Evolutionary conservation across 2,329 filamentous ascomycete species (phyloP).

Genomic region (Sarocladium kiliense): DNA sequence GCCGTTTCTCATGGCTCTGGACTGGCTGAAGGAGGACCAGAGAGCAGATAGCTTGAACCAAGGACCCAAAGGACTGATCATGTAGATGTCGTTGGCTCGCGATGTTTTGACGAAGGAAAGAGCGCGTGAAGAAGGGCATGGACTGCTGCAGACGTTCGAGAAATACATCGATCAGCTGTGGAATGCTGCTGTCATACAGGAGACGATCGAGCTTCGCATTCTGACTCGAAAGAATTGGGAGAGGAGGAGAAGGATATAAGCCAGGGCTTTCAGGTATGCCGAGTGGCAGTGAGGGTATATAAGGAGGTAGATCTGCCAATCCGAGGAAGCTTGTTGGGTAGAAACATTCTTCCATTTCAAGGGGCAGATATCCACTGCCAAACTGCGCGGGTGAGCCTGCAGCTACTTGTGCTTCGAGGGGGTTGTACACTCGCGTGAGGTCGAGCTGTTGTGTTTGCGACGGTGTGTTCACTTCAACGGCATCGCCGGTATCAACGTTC

Average conservation of each 20-base stretch:
- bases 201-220: background rate
- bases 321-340: background rate
- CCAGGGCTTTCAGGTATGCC: background rate
- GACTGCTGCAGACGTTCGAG: background rate
- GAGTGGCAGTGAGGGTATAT: background rate
- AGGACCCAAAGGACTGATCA: background rate
- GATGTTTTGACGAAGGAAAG: background rate
- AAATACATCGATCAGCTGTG: background rate
- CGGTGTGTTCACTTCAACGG: no score
- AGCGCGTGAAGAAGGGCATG: conserved; percentile 2
- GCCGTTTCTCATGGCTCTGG: background rate
- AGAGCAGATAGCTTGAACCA: conserved; percentile 2
- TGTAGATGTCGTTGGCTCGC: background rate
- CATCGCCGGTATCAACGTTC: no score
- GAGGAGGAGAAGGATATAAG: background rate
- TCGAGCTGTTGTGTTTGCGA: no score
- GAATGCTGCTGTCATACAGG: background rate
- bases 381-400: background rate
- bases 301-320: background rate
- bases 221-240: background rate
- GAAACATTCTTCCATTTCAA: background rate
- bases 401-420: background rate
- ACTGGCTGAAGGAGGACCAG: background rate
- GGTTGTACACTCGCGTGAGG: no score
- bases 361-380: background rate